Evolutionary conservation across 805 yeast species (phyloP).

Genomic region (Metschnikowia vanudenii): DNA sequence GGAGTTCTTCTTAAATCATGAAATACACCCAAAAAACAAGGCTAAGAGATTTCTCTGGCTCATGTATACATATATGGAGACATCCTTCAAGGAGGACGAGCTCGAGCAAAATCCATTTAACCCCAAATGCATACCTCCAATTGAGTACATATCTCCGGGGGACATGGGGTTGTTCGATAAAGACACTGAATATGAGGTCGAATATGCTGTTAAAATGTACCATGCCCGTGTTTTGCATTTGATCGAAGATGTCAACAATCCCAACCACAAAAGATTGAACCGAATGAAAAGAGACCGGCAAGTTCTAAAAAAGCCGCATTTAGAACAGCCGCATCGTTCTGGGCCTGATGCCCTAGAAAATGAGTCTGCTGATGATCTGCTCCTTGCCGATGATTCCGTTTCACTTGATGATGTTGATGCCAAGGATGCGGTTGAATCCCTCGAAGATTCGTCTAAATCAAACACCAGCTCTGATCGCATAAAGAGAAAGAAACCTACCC

Average conservation of each 20-base stretch:
- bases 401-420: conserved; percentile 21
- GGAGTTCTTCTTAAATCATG: conserved; percentile 68
- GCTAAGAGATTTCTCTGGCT: conserved; percentile 81
- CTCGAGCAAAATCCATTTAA: conserved; percentile 60
- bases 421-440: conserved; percentile 15
- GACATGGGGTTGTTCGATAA: conserved; percentile 35
- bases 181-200: conserved; percentile 49
- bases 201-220: conserved; percentile 49
- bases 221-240: conserved; percentile 39
- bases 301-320: conserved; percentile 7
- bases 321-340: conserved; percentile 3
- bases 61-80: conserved; percentile 74
- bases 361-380: conserved; percentile 13
- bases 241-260: conserved; percentile 38
- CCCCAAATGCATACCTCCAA: conserved; percentile 36
- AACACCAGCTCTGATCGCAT: conserved; percentile 1
- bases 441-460: conserved; percentile 6
- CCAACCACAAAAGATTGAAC: conserved; percentile 33
- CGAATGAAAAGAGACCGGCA: conserved; percentile 28
- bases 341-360: conserved; percentile 3
- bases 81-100: conserved; percentile 55
- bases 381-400: conserved; percentile 5
- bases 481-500: conserved; percentile 19
- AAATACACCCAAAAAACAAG: conserved; percentile 61
- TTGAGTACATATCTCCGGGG: conserved; percentile 29